Evolutionary conservation across 2,329 filamentous ascomycete genomes (phyloP).

Genomic region (Talaromyces sp.): DNA sequence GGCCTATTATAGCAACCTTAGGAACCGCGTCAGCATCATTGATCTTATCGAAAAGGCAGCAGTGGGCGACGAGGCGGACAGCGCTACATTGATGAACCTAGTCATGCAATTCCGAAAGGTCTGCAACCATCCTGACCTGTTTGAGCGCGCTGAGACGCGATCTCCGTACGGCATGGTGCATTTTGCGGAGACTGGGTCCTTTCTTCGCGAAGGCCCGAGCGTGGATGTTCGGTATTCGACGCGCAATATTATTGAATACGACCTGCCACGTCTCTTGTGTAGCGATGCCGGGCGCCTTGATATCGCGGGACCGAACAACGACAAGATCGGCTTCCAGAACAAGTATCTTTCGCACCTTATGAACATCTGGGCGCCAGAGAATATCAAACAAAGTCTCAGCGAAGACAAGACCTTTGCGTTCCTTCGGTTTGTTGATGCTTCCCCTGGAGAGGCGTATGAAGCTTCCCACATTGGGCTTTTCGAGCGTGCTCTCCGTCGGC

Average conservation of each 20-base stretch:
- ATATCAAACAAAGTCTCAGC: constrained; percentile 62
- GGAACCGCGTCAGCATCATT: constrained; percentile 98
- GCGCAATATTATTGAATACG: constrained; percentile 78
- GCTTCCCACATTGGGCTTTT: constrained; percentile 68
- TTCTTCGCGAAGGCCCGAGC: constrained; percentile 79
- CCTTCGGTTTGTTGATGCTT: constrained; percentile 79
- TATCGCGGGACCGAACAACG: constrained; percentile 68
- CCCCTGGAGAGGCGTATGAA: constrained; percentile 66
- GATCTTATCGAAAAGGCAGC: constrained; percentile 97
- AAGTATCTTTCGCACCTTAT: constrained; percentile 75
- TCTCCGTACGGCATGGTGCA: constrained; percentile 79
- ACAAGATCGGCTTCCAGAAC: constrained; percentile 70
- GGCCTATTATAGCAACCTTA: constrained; percentile 84
- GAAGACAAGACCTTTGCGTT: constrained; percentile 74
- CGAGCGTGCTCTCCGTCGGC: constrained; percentile 63
- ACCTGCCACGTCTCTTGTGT: constrained; percentile 76
- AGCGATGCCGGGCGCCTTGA: constrained; percentile 72
- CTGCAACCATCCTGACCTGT: constrained; percentile 96
- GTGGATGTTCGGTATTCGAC: constrained; percentile 83
- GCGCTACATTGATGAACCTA: constrained; percentile 94
- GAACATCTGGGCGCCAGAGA: constrained; percentile 83
- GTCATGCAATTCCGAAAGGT: constrained; percentile 99
- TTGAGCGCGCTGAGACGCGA: constrained; percentile 86
- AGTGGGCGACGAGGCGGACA: constrained; percentile 88
- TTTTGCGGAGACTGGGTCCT: constrained; percentile 93